Evolutionary conservation across 2,329 filamentous ascomycete genomes (phyloP).

Genomic region (Amauroascus niger): DNA sequence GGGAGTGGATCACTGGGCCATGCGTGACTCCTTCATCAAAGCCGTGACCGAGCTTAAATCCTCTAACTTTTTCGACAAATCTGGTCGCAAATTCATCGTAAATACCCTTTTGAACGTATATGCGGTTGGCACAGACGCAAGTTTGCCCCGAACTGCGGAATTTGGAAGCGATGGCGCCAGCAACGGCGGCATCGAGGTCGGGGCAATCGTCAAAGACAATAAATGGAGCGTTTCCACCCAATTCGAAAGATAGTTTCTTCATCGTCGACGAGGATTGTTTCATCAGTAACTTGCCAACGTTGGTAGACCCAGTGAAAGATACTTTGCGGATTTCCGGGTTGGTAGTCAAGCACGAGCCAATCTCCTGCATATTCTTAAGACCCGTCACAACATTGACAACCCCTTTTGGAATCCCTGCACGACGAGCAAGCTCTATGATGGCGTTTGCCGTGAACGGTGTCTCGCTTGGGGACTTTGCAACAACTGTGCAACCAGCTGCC

Average conservation of each 20-base stretch:
- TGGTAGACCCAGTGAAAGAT: conserved; percentile 75
- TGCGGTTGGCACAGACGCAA: conserved; percentile 67
- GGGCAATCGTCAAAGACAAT: conserved; percentile 89
- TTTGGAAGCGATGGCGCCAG: conserved; percentile 74
- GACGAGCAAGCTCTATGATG: conserved; percentile 71
- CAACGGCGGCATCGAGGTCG: conserved; percentile 73
- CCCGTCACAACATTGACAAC: conserved; percentile 85
- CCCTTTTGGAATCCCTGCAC: conserved; percentile 80
- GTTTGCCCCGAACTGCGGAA: conserved; percentile 94
- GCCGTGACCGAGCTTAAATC: conserved; percentile 40
- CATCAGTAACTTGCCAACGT: conserved; percentile 69
- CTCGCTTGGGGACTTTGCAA: conserved; percentile 83
- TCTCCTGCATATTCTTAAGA: conserved; percentile 64
- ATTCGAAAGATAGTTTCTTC: conserved; percentile 82
- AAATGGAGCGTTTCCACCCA: conserved; percentile 90
- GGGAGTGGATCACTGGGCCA: conserved; percentile 58
- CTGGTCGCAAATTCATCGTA: conserved; percentile 46
- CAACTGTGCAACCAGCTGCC: conserved; percentile 90
- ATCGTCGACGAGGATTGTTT: conserved; percentile 73
- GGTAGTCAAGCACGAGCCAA: conserved; percentile 68
- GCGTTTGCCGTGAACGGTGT: conserved; percentile 87
- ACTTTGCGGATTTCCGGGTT: conserved; percentile 73
- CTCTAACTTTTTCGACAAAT: conserved; percentile 47
- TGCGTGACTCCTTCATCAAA: conserved; percentile 40
- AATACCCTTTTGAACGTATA: conserved; percentile 45